Evolutionary conservation across 208 protist species (phyloP).

Genomic region (Trichomonas vaginalis): DNA sequence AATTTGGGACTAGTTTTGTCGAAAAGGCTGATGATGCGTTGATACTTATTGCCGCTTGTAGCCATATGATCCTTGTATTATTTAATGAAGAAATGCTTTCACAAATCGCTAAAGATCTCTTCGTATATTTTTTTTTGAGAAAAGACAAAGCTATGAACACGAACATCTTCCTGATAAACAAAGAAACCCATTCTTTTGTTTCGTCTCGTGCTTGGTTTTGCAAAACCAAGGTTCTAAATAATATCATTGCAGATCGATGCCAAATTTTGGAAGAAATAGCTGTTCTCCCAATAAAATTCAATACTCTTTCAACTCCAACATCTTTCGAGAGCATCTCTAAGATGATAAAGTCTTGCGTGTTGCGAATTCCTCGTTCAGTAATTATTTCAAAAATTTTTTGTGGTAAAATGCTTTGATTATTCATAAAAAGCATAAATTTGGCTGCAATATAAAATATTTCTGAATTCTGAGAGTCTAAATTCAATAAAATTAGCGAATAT

Average conservation of each 20-base stretch:
- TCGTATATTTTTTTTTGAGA: neutral
- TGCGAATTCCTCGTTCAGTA: neutral
- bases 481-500: neutral
- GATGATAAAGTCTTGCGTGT: neutral
- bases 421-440: neutral
- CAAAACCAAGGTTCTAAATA: neutral
- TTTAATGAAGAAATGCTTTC: neutral
- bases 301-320: neutral
- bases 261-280: neutral
- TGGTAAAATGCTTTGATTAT: neutral
- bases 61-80: neutral
- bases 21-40: neutral
- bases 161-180: neutral
- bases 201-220: neutral
- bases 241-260: neutral
- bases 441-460: neutral
- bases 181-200: neutral
- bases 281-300: neutral
- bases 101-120: neutral
- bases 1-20: neutral
- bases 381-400: neutral
- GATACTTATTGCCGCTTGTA: neutral
- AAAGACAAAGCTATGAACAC: neutral
- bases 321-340: neutral
- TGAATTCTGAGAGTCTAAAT: neutral